Evolutionary conservation across 768 basidiomycete species (phyloP), one percentile per base, ranked within the genome.

Genomic region (Candolleomyces efflorescens): DNA sequence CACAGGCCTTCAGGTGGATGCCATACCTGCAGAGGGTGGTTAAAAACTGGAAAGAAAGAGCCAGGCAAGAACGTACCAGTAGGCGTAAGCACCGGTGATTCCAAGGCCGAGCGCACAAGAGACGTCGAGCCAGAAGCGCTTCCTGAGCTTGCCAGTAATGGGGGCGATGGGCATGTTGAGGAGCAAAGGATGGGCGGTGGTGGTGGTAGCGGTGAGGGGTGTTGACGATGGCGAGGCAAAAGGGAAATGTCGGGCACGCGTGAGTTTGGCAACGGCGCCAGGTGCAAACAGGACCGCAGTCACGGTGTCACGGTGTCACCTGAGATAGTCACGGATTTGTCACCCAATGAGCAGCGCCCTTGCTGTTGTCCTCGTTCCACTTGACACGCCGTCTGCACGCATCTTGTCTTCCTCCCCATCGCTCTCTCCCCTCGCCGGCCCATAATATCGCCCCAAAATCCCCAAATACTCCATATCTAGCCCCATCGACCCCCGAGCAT

Each of bases 101-200:
- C 93, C 94, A 53, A 96, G 82, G 64, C 90, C 93, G 45, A 95
- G 69, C 39, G 84, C 82, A 65, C 83, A 78, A 48, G 83, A 78
- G 61, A 96, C 65, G 69, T 97, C 94, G 61, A 92, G 83, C 85
- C 91, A 91, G 74, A 95, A 85, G 66, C 86, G 81, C 76, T 95
- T 96, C 78, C 94, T 90, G 76, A 95, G 89, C 77, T 84, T 93
- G 71, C 94, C 94, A 53, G 90, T 90, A 73, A 96, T 94, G 65
- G 94, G 93, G 60, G 91, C 87, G 70, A 96, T 89, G 68, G 90
- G 72, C 90, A 93, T 93, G 59, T 68, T 63, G 32, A 27, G 36
- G 38, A 3, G 41, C 3, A 20, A 43, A 32, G 20, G 12, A 63
- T 63, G 62, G 62, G 37, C 54, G 66, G 64, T 65, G 68, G 64